phyloP scores from a whole-genome alignment of 257 asterid genomes.

The Fraxinus pennsylvanica region DNA sequence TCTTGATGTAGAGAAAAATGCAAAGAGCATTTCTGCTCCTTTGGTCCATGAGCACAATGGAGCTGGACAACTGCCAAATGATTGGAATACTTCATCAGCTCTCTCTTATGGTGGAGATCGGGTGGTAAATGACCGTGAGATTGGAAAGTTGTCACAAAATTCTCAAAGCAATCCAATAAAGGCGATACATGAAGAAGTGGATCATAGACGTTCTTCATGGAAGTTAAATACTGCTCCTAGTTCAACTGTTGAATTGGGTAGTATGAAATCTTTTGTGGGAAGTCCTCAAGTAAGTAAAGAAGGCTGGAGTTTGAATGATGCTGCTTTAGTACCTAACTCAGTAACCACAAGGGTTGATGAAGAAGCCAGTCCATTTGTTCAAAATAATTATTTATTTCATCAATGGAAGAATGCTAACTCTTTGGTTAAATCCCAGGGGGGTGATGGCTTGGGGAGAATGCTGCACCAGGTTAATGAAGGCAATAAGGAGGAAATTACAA shows the following conservation, averaged over 20 bases:
- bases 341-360: slow-evolving; percentile 39
- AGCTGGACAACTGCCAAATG: slow-evolving; percentile 44
- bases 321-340: slow-evolving; percentile 42
- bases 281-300: slow-evolving; percentile 42
- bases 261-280: slow-evolving; percentile 26
- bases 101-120: background rate
- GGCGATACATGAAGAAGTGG: background rate
- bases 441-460: slow-evolving; percentile 45
- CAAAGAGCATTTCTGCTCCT: slow-evolving; percentile 32
- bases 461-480: slow-evolving; percentile 40
- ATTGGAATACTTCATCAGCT: slow-evolving; percentile 41
- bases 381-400: slow-evolving; percentile 43
- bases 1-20: slow-evolving; percentile 38
- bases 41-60: slow-evolving; percentile 44
- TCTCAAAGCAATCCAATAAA: background rate
- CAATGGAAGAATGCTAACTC: slow-evolving; percentile 63
- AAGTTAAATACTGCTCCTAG: slow-evolving; percentile 21
- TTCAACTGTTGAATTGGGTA: slow-evolving; percentile 28
- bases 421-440: slow-evolving; percentile 44
- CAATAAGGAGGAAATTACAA: slow-evolving; percentile 35
- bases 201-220: background rate
- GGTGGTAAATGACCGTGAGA: background rate
- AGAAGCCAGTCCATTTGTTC: slow-evolving; percentile 48
- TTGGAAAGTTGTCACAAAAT: background rate
- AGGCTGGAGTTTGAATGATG: slow-evolving; percentile 39